Conservation (phyloP, 1,284 basidiomycete species). For the Trichosporon faecale region DNA sequence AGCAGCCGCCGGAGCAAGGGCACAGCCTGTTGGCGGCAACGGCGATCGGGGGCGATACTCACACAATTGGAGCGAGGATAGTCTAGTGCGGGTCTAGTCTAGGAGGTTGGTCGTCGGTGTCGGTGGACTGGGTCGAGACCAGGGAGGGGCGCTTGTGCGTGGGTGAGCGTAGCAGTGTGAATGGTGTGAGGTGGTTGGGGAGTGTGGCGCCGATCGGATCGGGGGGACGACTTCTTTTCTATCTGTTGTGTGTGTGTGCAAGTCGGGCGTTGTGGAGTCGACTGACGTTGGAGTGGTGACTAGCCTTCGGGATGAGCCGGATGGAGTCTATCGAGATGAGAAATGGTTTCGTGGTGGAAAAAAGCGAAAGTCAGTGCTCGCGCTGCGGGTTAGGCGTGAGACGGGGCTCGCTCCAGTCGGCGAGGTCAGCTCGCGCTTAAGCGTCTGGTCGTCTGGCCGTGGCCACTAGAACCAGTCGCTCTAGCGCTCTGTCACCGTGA, state of each 20-base stretch:
- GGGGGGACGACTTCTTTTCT: background rate
- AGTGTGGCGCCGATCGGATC: slow-evolving; percentile 3
- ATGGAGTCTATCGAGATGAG: background rate
- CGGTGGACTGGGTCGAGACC: background rate
- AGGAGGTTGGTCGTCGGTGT: background rate
- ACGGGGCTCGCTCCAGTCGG: background rate
- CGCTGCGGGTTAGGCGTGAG: background rate
- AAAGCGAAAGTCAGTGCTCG: background rate
- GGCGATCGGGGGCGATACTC: background rate
- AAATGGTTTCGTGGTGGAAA: slow-evolving; percentile 3
- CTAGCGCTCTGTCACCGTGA: background rate
- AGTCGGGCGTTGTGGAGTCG: background rate
- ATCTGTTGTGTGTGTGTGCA: background rate
- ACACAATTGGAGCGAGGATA: background rate
- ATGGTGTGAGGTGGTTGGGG: background rate
- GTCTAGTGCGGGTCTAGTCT: background rate
- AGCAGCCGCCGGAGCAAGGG: background rate
- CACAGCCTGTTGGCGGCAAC: background rate
- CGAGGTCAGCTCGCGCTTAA: background rate
- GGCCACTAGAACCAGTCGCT: background rate
- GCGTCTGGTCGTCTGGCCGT: background rate
- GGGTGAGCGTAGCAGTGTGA: background rate
- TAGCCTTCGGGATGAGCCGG: slow-evolving; percentile 4
- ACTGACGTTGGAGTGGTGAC: background rate
- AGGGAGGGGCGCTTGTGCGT: background rate